These are phyloP conservation scores for Brasilioporus rufonigricans DNA, from an alignment of 768 basidiomycete species.

Conservation along the genomic window DNA sequence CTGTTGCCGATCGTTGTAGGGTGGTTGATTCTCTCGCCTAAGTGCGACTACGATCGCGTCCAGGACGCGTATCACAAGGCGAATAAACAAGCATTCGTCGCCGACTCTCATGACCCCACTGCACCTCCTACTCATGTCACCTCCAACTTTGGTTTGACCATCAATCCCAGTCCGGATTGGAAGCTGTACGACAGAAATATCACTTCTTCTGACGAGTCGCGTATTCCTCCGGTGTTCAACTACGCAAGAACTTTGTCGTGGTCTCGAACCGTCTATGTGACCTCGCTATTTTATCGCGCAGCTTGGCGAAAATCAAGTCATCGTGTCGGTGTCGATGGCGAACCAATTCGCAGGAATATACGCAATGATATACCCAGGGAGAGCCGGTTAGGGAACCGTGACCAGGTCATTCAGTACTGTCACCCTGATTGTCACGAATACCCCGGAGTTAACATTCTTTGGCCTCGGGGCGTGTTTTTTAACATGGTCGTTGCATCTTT, in stretches of 20 bases:
- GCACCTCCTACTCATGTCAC: not conserved
- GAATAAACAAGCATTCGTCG: constrained; percentile 3
- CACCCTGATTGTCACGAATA: not conserved
- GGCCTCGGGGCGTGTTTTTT: constrained; percentile 22
- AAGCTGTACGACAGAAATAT: not conserved
- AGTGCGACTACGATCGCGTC: constrained; percentile 36
- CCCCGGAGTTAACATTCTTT: not conserved
- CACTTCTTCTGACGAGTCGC: constrained; percentile 23
- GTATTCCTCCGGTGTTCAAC: constrained; percentile 25
- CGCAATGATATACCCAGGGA: constrained; percentile 1
- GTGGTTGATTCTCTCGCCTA: constrained; percentile 41
- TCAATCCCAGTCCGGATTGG: constrained; percentile 9
- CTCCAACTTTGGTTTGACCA: constrained; percentile 16
- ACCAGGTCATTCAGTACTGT: constrained; percentile 24
- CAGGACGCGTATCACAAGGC: constrained; percentile 16
- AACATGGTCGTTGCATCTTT: constrained; percentile 32
- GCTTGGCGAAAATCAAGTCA: constrained; percentile 9
- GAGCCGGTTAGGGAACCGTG: constrained; percentile 17
- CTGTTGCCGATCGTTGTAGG: constrained; percentile 41
- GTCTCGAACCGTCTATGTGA: constrained; percentile 16
- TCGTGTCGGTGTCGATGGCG: constrained; percentile 3
- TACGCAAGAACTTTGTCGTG: constrained; percentile 24
- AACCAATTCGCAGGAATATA: not conserved
- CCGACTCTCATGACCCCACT: not conserved
- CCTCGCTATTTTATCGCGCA: constrained; percentile 15